Evolutionary conservation across 1,284 basidiomycete genomes (phyloP).

Genomic region (Stygiomarasmius scandens): DNA sequence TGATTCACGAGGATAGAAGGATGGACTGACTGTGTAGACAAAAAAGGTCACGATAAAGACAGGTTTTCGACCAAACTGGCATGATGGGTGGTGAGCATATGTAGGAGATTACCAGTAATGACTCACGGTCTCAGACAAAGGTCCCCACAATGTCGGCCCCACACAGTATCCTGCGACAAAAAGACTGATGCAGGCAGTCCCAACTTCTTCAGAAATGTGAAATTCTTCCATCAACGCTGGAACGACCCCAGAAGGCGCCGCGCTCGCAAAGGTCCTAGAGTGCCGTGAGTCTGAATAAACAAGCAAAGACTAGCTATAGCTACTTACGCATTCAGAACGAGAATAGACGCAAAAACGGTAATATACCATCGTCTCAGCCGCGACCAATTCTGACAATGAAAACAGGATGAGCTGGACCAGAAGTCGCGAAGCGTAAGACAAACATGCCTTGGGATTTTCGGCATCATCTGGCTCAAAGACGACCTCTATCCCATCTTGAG

Average conservation of each 20-base stretch:
- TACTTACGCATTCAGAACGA: conserved; percentile 67
- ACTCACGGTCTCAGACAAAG: conserved; percentile 37
- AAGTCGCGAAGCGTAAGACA: no score
- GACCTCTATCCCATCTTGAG: neutral
- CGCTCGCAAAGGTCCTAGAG: conserved; percentile 61
- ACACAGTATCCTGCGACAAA: conserved; percentile 61
- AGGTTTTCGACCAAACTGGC: neutral
- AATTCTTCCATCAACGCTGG: conserved; percentile 53
- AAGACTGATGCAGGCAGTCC: conserved; percentile 49
- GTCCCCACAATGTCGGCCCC: conserved; percentile 70
- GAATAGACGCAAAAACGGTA: conserved; percentile 59
- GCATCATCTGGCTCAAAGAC: neutral
- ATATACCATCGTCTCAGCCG: conserved; percentile 44
- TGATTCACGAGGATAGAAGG: neutral
- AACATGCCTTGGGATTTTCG: neutral
- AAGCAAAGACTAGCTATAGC: neutral
- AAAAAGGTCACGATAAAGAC: neutral
- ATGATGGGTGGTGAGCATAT: no score
- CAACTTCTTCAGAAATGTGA: conserved; percentile 55
- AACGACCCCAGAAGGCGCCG: conserved; percentile 58
- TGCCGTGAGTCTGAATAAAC: no score
- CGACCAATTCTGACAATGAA: conserved; percentile 39
- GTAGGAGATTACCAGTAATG: no score
- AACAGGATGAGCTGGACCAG: no score
- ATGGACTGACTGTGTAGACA: neutral